Base-by-base conservation (phyloP, 331 rosid genomes). In the Cydonia oblonga region DNA sequence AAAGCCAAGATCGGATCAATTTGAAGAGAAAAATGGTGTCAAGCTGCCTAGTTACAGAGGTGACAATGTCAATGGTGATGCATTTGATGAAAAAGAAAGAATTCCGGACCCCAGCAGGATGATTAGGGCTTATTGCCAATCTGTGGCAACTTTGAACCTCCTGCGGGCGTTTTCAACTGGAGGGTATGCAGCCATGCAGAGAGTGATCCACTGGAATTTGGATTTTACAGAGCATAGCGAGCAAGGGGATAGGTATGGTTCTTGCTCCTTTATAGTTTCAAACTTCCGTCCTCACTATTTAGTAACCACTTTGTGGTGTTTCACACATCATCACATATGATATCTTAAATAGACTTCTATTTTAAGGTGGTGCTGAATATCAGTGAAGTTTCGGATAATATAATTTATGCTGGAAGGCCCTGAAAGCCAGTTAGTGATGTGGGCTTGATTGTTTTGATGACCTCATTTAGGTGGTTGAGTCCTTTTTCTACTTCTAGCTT, bases 1-100 rank as follows among this genome's bases (percentile, higher is more conserved):
- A 7, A 93, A 91, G 78, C 98, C 98, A 22, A 88, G 98, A 79
- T 93, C 98, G 29, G 98, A 93, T 0, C 1, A 79, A 3, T 93
- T 91, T 15, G 98, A 93, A 82, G 98, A 88, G 92, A 86, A 86
- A 72, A 19, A 93, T 33, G 98, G 98, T 19, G 90, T 91, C 69
- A 93, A 89, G 89, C 86, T 93, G 53, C 98, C 98, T 7, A 93
- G 98, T 81, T 93, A 93, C 89, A 84, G 98, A 79, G 98, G 98
- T 3, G 98, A 93, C 78, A 93, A 93, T 80, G 80, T 93, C 20
- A 93, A 93, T 26, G 98, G 98, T 15, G 98, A 93, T 56, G 22
- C 96, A 2, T 93, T 93, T 65, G 90, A 93, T 64, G 0, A n/a
- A n/a, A n/a, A n/a, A n/a, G n/a, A n/a, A n/a, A 89, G 98, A 81